phyloP scores from a whole-genome alignment of 352 stramenopile genomes.

The Globisporangium cederbergense region DNA sequence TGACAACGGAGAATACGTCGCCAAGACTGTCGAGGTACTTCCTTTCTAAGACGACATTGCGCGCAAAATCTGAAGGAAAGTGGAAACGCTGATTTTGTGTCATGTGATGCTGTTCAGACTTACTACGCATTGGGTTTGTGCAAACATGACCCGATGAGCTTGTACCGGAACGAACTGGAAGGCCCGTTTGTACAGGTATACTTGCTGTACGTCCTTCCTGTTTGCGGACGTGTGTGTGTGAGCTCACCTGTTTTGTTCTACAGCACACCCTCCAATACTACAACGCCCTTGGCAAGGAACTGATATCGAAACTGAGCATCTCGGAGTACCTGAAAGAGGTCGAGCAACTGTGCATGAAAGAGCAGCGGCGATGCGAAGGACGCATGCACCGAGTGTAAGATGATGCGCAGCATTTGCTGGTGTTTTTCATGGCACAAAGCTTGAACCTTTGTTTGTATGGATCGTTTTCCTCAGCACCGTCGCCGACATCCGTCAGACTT shows the following conservation, averaged over 20 bases:
- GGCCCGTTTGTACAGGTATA: conserved; percentile 59
- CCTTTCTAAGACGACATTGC: neutral
- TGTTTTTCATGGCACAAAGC: neutral
- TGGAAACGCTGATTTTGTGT: conserved; percentile 7
- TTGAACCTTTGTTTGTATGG: neutral
- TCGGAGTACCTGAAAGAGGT: conserved; percentile 72
- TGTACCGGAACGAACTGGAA: conserved; percentile 81
- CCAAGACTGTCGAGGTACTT: conserved; percentile 62
- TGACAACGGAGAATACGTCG: conserved; percentile 64
- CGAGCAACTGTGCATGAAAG: conserved; percentile 70
- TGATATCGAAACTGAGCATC: conserved; percentile 65
- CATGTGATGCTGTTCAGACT: conserved; percentile 34
- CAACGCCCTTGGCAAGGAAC: conserved; percentile 51
- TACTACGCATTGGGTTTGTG: conserved; percentile 74
- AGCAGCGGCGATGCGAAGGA: conserved; percentile 73
- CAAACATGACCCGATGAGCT: conserved; percentile 73
- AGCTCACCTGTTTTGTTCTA: neutral
- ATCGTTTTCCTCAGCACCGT: conserved; percentile 46
- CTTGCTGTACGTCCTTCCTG: neutral
- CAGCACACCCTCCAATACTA: conserved; percentile 73
- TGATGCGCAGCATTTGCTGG: neutral
- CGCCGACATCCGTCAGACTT: conserved; percentile 71
- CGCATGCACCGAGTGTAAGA: conserved; percentile 74
- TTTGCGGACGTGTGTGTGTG: neutral
- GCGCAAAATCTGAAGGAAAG: neutral